These are phyloP conservation scores for Eutypella sp. DNA, from an alignment of 2,329 filamentous ascomycete species.

Conservation along the genomic window DNA sequence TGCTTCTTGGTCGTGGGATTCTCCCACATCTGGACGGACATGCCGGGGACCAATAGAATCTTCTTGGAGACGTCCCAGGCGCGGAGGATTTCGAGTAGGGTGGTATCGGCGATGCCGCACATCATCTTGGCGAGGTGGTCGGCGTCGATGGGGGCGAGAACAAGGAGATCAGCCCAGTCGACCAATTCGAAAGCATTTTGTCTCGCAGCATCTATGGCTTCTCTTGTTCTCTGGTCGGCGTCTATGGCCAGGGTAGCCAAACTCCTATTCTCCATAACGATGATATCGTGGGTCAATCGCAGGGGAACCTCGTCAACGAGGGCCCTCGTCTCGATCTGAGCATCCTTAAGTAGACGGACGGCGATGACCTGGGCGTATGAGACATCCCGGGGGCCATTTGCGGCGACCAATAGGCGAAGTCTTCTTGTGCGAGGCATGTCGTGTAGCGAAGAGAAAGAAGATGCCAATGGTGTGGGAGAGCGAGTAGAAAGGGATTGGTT, in stretches of 20 bases:
- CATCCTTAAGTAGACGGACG: slow-evolving; percentile 61
- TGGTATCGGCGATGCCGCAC: slow-evolving; percentile 73
- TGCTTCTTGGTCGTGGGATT: slow-evolving; percentile 86
- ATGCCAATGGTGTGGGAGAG: slow-evolving; percentile 16
- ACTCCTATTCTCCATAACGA: slow-evolving; percentile 52
- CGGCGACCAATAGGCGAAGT: slow-evolving; percentile 58
- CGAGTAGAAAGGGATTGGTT: slow-evolving; percentile 7
- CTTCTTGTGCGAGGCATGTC: slow-evolving; percentile 39
- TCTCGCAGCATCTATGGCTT: slow-evolving; percentile 47
- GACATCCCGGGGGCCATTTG: slow-evolving; percentile 60
- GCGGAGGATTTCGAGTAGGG: slow-evolving; percentile 74
- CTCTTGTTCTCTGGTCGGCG: slow-evolving; percentile 29
- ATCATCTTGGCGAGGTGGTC: slow-evolving; percentile 85
- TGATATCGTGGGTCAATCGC: slow-evolving; percentile 57
- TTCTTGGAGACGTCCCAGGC: slow-evolving; percentile 86
- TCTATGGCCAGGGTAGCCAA: slow-evolving; percentile 30
- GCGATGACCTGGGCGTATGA: slow-evolving; percentile 63
- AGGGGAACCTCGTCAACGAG: slow-evolving; percentile 62
- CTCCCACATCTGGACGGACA: slow-evolving; percentile 87
- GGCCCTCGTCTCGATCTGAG: slow-evolving; percentile 56
- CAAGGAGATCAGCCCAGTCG: slow-evolving; percentile 81
- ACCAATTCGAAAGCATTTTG: slow-evolving; percentile 62
- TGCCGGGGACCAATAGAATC: slow-evolving; percentile 78
- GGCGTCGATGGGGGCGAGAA: slow-evolving; percentile 79
- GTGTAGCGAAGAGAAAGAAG: slow-evolving; percentile 29